These are phyloP conservation scores for Didymella keratinophila DNA, from an alignment of 2,329 filamentous ascomycete genomes.

Conservation along the genomic window DNA sequence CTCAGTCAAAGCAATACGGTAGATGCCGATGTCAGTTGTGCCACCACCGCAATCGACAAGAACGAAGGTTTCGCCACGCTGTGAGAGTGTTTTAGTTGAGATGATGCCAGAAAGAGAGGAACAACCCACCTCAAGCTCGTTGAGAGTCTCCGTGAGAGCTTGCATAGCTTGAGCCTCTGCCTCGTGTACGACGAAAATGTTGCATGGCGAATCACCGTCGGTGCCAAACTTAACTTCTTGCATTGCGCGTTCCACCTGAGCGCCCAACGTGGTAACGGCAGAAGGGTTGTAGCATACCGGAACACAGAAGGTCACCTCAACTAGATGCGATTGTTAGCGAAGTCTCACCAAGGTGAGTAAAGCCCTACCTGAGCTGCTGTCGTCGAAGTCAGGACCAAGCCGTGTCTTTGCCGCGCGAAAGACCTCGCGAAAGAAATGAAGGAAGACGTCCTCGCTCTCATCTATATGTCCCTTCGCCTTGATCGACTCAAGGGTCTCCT, in stretches of 20 bases:
- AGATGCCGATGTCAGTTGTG: constrained; percentile 24
- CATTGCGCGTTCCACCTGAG: constrained; percentile 21
- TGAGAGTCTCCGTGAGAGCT: constrained; percentile 1
- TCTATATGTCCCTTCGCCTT: constrained; percentile 13
- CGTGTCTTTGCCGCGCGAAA: constrained; percentile 4
- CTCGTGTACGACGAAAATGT: constrained; percentile 30
- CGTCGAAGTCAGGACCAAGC: background rate
- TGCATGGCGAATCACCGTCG: constrained; percentile 1
- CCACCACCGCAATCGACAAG: constrained; percentile 28
- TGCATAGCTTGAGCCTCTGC: constrained; percentile 29
- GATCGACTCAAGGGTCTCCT: background rate
- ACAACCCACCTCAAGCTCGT: constrained; percentile 3
- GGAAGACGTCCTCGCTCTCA: constrained; percentile 12
- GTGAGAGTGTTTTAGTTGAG: background rate
- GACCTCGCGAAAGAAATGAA: constrained; percentile 12
- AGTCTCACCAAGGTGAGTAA: too few relatives aligned
- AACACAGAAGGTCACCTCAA: constrained; percentile 23
- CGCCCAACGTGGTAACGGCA: constrained; percentile 14
- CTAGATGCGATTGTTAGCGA: constrained; percentile 1
- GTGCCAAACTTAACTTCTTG: constrained; percentile 10
- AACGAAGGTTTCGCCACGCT: constrained; percentile 23
- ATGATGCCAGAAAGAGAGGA: too few relatives aligned
- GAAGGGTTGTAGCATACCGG: constrained; percentile 23
- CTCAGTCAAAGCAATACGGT: constrained; percentile 13
- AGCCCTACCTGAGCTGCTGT: constrained; percentile 4